These are phyloP conservation scores for Westerdykella sp. DNA, from an alignment of 2,329 filamentous ascomycete species.

Conservation along the genomic window DNA sequence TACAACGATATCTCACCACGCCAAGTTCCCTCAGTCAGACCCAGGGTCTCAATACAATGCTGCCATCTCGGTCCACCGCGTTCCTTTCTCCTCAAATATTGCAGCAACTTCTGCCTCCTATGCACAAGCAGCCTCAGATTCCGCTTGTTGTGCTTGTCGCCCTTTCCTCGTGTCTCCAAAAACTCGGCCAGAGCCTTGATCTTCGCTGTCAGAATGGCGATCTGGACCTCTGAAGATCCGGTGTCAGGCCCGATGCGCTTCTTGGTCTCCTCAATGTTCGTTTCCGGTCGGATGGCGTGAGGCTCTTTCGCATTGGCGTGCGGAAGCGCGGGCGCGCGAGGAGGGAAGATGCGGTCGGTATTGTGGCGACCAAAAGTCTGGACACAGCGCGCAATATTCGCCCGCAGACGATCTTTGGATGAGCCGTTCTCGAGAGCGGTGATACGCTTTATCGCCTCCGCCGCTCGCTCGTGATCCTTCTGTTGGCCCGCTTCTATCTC, in stretches of 20 bases:
- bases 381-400: conserved; percentile 79
- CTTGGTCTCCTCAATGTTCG: conserved; percentile 20
- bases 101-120: conserved; percentile 77
- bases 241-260: conserved; percentile 84
- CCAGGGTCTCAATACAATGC: conserved; percentile 75
- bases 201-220: conserved; percentile 89
- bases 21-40: conserved; percentile 82
- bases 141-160: conserved; percentile 91
- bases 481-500: conserved; percentile 18
- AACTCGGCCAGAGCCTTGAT: conserved; percentile 74
- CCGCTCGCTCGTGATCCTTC: conserved; percentile 57
- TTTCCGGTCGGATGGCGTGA: conserved; percentile 40
- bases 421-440: conserved; percentile 69
- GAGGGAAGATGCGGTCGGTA: conserved; percentile 66
- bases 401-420: conserved; percentile 69
- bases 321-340: conserved; percentile 48
- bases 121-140: conserved; percentile 83
- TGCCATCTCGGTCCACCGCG: conserved; percentile 86
- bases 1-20: conserved; percentile 79
- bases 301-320: conserved; percentile 41
- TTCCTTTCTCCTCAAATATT: conserved; percentile 83
- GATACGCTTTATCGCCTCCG: conserved; percentile 73
- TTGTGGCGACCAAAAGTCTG: conserved; percentile 85
- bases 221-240: conserved; percentile 94
- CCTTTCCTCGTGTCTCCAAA: conserved; percentile 63